Evolutionary conservation across 257 asterid species (phyloP), one percentile per base, ranked within the genome.

Genomic region (Primulina tabacum): DNA sequence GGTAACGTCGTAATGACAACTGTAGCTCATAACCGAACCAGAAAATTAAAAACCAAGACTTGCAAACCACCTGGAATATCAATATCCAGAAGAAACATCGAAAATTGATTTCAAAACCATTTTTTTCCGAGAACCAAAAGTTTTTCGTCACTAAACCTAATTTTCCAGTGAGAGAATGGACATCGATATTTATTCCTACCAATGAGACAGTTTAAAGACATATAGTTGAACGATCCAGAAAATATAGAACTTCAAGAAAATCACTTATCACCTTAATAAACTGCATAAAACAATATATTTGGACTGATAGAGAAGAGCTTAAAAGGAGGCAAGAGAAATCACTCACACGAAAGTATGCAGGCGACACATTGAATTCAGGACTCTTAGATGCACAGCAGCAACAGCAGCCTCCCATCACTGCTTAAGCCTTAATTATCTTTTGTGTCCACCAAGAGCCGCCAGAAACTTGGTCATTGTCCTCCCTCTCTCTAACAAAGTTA

Each of bases 331-430:
- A 62, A 50, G 61, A 71, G 62, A 77, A 28, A 50, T 29, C 57
- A 83, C 96, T 84, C 77, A 90, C 96, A 59, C 75, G 90, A 79
- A 81, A 78, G 64, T 77, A 79, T n/a, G 88, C 80, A 11, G 86
- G 77, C 7, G 90, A 73, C 65, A 82, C 74, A 68, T 73, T 77
- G 71, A 64, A 73, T 64, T 82, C 88, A 64, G 64, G 76, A 61
- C 64, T 56, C 64, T 70, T 81, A 62, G 85, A 75, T 24, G 91
- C 87, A 79, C 89, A 88, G 81, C 95, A 89, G 67, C 92, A 88
- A 70, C 91, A 85, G 70, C 92, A 87, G 81, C 86, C 92, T 71
- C 96, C 96, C 95, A 90, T 88, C 77, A 77, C 81, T 69, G 67
- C 12, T 21, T 16, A 50, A 16, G 21, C 57, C 8, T 50, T 32